These are phyloP conservation scores for Thalassiosira ordinaria DNA, from an alignment of 352 stramenopile species.

Conservation along the genomic window DNA sequence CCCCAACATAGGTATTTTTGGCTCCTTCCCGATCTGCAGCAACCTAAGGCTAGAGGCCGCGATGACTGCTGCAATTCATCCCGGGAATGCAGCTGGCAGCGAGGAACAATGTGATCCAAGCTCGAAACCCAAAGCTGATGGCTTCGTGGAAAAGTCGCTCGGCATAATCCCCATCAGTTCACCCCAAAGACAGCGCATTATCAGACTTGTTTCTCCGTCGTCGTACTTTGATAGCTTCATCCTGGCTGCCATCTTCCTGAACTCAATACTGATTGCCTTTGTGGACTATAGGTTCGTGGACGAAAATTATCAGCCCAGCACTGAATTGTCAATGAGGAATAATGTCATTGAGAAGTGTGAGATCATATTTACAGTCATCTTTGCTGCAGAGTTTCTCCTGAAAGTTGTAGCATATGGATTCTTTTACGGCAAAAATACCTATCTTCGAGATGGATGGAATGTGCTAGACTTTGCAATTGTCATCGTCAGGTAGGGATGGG, in stretches of 20 bases:
- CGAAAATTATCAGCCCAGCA: slow-evolving; percentile 47
- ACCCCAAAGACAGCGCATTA: slow-evolving; percentile 18
- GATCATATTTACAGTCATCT: slow-evolving; percentile 58
- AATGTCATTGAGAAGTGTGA: slow-evolving; percentile 53
- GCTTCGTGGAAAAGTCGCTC: neutral
- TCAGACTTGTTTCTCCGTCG: slow-evolving; percentile 36
- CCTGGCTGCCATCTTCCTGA: slow-evolving; percentile 56
- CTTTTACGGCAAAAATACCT: slow-evolving; percentile 38
- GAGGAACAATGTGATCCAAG: neutral
- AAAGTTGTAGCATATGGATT: slow-evolving; percentile 64
- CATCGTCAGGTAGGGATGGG: slow-evolving; percentile 33
- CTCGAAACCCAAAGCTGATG: neutral
- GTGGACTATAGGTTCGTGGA: slow-evolving; percentile 59
- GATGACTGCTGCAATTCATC: slow-evolving; percentile 4
- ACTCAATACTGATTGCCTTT: slow-evolving; percentile 56
- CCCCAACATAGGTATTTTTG: no score
- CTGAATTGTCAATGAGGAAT: slow-evolving; percentile 51
- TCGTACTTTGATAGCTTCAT: slow-evolving; percentile 65
- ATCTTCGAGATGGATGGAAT: slow-evolving; percentile 67
- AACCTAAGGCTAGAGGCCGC: neutral
- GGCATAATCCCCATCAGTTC: slow-evolving; percentile 3
- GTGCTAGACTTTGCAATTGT: slow-evolving; percentile 57
- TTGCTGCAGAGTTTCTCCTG: slow-evolving; percentile 58
- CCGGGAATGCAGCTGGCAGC: neutral
- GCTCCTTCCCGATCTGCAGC: neutral